Conservation (phyloP, 305 asterid genomes). For the Fraxinus albicans region DNA sequence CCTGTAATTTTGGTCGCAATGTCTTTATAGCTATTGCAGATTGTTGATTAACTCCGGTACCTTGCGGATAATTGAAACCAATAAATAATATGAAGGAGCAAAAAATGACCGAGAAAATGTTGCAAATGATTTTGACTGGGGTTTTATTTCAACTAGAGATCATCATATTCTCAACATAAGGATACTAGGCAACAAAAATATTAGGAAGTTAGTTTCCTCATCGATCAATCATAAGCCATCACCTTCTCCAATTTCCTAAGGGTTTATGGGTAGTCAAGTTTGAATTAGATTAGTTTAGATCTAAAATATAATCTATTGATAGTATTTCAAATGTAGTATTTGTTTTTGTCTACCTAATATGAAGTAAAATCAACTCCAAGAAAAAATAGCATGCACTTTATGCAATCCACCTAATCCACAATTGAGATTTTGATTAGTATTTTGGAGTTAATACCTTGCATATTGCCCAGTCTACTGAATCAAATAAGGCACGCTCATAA, state of each 20-base stretch:
- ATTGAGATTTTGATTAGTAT: background rate
- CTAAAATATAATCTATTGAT: background rate
- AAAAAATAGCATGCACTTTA: background rate
- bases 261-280: background rate
- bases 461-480: slow-evolving; percentile 89
- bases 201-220: background rate
- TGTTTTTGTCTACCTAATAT: background rate
- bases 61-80: slow-evolving; percentile 45
- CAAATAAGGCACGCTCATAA: slow-evolving; percentile 74
- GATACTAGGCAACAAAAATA: background rate
- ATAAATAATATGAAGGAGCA: too few species aligned
- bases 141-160: background rate
- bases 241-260: background rate
- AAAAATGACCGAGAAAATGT: background rate
- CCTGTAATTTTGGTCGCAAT: slow-evolving; percentile 72
- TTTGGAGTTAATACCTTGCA: slow-evolving; percentile 49
- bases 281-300: background rate
- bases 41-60: slow-evolving; percentile 51
- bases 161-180: background rate
- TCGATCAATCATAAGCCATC: background rate
- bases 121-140: background rate
- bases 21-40: slow-evolving; percentile 65
- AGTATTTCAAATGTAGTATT: background rate
- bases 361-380: background rate
- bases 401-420: background rate